phyloP scores from a whole-genome alignment of 768 basidiomycete species.

The Amanita phalloides region DNA sequence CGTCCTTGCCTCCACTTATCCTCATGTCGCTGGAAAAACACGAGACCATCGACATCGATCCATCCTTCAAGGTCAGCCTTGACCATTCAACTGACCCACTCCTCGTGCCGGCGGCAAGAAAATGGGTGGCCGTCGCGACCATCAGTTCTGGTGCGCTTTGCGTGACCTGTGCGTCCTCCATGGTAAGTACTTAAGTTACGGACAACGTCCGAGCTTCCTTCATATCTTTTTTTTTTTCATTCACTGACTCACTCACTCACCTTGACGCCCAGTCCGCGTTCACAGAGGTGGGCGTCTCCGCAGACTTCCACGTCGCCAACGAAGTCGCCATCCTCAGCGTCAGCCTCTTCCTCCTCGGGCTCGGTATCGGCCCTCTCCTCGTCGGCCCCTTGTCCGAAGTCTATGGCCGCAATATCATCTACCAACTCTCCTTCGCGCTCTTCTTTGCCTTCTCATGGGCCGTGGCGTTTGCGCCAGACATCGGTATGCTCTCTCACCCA shows the following conservation, averaged over 20 bases:
- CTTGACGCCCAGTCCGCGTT: constrained; percentile 37
- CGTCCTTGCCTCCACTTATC: too few species aligned
- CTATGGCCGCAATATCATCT: constrained; percentile 55
- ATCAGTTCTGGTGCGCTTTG: constrained; percentile 39
- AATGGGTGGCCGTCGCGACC: constrained; percentile 37
- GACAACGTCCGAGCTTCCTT: too few species aligned
- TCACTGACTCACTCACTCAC: not conserved
- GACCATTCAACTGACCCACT: constrained; percentile 33
- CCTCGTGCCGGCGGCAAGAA: constrained; percentile 24
- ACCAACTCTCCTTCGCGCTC: constrained; percentile 45
- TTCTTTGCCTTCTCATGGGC: constrained; percentile 62
- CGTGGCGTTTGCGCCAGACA: constrained; percentile 62
- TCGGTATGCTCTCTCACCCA: constrained; percentile 30
- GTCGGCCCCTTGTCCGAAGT: constrained; percentile 45
- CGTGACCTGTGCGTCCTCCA: constrained; percentile 45
- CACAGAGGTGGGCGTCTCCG: constrained; percentile 48
- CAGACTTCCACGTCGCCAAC: constrained; percentile 34
- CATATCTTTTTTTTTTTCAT: not conserved
- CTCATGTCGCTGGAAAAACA: not conserved
- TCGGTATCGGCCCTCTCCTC: constrained; percentile 45
- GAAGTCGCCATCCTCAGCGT: constrained; percentile 42
- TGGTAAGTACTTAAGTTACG: constrained; percentile 15
- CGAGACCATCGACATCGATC: constrained; percentile 2
- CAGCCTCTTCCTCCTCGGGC: constrained; percentile 48
- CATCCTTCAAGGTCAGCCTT: constrained; percentile 22